These are phyloP conservation scores for Macrophomina tecta DNA, from an alignment of 2,329 filamentous ascomycete genomes.

Conservation along the genomic window DNA sequence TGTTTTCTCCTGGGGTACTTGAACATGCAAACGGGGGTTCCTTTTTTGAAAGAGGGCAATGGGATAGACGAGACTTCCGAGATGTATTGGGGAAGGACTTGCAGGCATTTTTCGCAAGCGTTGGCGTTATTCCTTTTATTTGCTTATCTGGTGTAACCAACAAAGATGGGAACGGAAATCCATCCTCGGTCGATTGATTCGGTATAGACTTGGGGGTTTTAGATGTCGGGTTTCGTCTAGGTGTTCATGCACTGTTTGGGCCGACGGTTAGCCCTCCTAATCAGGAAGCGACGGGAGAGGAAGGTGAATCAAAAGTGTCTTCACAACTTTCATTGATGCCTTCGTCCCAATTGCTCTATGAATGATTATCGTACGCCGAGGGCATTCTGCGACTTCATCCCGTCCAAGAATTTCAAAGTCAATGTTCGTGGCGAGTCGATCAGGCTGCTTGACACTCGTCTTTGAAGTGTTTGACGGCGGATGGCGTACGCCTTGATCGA, in stretches of 20 bases:
- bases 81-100: not conserved
- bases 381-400: too few species aligned
- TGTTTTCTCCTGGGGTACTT: conserved; percentile 8
- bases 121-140: conserved; percentile 13
- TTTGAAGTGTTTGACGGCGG: not conserved
- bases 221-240: conserved; percentile 1
- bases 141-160: not conserved
- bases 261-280: not conserved
- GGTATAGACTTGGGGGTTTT: conserved; percentile 11
- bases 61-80: conserved; percentile 7
- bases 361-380: not conserved
- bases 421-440: too few species aligned
- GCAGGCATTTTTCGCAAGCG: conserved; percentile 15
- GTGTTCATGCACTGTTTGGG: conserved; percentile 7
- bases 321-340: not conserved
- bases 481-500: too few species aligned
- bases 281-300: conserved; percentile 1
- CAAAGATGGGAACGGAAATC: conserved; percentile 7
- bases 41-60: not conserved
- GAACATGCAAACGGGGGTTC: not conserved
- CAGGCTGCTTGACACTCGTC: too few species aligned
- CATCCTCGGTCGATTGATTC: conserved; percentile 14
- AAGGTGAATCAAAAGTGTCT: conserved; percentile 9
- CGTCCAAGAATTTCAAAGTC: too few species aligned
- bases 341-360: not conserved